Evolutionary conservation across 352 stramenopile species (phyloP).

Genomic region (Phytophthora cactorum): DNA sequence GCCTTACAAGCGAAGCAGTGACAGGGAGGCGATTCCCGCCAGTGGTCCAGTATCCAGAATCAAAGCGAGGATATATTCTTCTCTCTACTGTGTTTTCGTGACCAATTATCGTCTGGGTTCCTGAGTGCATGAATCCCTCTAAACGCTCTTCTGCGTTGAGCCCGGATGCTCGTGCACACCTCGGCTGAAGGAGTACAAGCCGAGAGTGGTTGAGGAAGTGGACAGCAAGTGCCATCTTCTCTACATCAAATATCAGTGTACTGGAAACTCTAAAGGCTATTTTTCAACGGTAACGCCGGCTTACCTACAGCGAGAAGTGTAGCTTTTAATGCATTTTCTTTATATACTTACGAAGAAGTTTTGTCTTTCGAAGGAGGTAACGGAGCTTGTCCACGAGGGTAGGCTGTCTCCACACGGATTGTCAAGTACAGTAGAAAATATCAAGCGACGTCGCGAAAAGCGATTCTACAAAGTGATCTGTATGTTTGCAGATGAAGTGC

Average conservation of each 20-base stretch:
- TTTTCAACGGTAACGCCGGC: background rate
- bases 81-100: background rate
- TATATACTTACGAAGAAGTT: background rate
- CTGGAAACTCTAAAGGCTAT: background rate
- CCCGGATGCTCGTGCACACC: no score
- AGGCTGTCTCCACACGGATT: slow-evolving; percentile 4
- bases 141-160: no score
- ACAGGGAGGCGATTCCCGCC: background rate
- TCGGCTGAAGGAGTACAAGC: no score
- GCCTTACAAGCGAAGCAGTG: background rate
- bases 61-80: background rate
- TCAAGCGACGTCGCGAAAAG: slow-evolving; percentile 4
- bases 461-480: slow-evolving; percentile 14
- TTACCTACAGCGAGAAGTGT: background rate
- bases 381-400: slow-evolving; percentile 9
- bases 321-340: background rate
- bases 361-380: background rate
- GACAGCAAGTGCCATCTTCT: no score
- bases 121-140: background rate
- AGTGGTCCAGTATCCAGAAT: background rate
- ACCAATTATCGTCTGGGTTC: background rate
- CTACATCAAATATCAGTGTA: no score
- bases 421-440: slow-evolving; percentile 8
- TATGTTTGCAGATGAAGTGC: slow-evolving; percentile 1
- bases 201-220: no score